Evolutionary conservation across 352 stramenopile genomes (phyloP).

Genomic region (Thalassiosira exigua): DNA sequence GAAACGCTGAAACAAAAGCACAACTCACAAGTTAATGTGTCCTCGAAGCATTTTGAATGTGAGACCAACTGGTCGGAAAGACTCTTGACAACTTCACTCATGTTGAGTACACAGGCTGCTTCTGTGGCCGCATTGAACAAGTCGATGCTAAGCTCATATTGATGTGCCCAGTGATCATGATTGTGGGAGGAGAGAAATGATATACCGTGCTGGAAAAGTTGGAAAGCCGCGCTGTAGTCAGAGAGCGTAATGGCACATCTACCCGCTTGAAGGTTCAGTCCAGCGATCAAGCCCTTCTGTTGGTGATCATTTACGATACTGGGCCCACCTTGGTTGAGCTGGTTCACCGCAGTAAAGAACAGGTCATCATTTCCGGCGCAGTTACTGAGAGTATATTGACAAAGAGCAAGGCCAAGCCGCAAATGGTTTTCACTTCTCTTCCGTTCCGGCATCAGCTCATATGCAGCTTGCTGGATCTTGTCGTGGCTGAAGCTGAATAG

Average conservation of each 20-base stretch:
- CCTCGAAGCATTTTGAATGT: neutral
- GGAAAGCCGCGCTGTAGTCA: slow-evolving; percentile 17
- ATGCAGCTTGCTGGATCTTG: slow-evolving; percentile 48
- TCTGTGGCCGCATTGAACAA: slow-evolving; percentile 20
- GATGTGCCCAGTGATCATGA: slow-evolving; percentile 25
- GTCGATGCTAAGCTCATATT: slow-evolving; percentile 37
- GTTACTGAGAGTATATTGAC: neutral
- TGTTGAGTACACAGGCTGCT: neutral
- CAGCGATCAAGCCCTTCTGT: neutral
- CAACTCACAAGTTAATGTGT: neutral
- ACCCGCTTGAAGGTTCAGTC: neutral
- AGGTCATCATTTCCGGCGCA: slow-evolving; percentile 6
- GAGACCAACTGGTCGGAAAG: neutral
- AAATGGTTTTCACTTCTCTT: slow-evolving; percentile 32
- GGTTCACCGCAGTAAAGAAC: slow-evolving; percentile 11
- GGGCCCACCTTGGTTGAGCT: neutral
- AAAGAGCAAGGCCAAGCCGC: slow-evolving; percentile 33
- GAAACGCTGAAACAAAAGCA: neutral
- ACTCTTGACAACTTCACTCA: neutral
- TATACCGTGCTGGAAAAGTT: slow-evolving; percentile 34
- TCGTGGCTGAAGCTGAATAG: slow-evolving; percentile 9
- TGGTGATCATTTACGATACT: neutral
- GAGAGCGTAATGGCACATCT: slow-evolving; percentile 15
- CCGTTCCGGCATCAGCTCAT: slow-evolving; percentile 23
- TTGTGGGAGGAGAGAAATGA: slow-evolving; percentile 17